Evolutionary conservation across 78 protist genomes (phyloP).

Genomic region (Guillardia theta): DNA sequence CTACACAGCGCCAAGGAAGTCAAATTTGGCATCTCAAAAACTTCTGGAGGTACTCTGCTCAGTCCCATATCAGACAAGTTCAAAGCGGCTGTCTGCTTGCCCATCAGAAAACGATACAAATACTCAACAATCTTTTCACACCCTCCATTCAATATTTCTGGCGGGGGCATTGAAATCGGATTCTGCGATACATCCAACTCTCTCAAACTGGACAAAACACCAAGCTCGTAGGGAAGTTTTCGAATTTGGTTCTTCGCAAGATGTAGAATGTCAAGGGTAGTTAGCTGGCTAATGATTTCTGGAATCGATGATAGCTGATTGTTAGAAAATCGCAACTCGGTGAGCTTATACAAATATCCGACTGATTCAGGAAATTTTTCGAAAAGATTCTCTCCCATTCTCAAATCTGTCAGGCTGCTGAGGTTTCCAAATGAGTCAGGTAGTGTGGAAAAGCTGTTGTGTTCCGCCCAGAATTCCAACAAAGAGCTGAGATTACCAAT

Average conservation of each 20-base stretch:
- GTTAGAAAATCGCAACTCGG: neutral
- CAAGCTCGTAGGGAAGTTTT: neutral
- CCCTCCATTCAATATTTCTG: neutral
- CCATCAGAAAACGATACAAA: neutral
- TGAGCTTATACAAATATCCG: neutral
- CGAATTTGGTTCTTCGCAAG: neutral
- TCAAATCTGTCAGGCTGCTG: neutral
- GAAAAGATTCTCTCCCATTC: neutral
- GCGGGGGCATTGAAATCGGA: constrained; percentile 1
- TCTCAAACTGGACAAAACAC: neutral
- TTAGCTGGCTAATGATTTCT: neutral
- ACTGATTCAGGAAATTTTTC: neutral
- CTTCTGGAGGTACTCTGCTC: neutral
- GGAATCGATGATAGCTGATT: neutral
- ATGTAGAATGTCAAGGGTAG: neutral
- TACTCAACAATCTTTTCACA: constrained; percentile 11
- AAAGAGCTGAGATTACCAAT: neutral
- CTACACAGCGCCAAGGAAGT: constrained; percentile 31
- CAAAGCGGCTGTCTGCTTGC: neutral
- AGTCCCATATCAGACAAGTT: neutral
- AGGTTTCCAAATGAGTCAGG: neutral
- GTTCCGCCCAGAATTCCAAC: neutral
- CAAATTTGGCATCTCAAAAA: neutral
- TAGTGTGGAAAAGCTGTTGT: neutral
- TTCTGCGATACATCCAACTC: neutral